Conservation (phyloP, 2,329 filamentous ascomycete species). For the Aschersonia sp. region DNA sequence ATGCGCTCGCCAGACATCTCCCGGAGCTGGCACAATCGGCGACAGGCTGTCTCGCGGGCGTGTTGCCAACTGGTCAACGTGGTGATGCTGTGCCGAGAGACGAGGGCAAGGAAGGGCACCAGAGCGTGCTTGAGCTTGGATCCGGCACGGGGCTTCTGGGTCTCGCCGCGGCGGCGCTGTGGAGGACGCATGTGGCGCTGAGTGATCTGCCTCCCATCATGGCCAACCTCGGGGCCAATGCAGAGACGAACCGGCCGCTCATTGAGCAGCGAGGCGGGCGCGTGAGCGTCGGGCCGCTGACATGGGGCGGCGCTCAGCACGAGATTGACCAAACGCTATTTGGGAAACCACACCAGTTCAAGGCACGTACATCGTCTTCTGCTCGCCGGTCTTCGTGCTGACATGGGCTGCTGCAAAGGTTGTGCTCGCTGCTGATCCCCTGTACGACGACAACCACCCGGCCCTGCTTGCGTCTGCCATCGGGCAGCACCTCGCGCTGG, state of each 20-base stretch:
- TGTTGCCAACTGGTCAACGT: too few species aligned
- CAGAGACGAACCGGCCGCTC: slow-evolving; percentile 43
- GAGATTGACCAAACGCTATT: slow-evolving; percentile 31
- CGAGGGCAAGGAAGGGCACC: neutral
- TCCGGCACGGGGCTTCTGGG: slow-evolving; percentile 87
- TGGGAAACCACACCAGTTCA: slow-evolving; percentile 32
- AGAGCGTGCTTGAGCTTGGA: slow-evolving; percentile 59
- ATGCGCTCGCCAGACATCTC: slow-evolving; percentile 66
- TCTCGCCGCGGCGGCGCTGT: slow-evolving; percentile 63
- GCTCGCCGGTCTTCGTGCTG: neutral
- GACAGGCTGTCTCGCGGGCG: too few species aligned
- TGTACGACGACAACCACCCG: slow-evolving; percentile 80
- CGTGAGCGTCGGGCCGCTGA: slow-evolving; percentile 51
- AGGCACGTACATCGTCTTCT: slow-evolving; percentile 16
- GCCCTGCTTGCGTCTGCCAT: slow-evolving; percentile 58
- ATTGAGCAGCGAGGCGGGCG: slow-evolving; percentile 40
- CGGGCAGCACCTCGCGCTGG: slow-evolving; percentile 45
- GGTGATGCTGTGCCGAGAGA: too few species aligned
- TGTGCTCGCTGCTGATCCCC: slow-evolving; percentile 70
- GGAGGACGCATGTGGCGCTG: slow-evolving; percentile 51
- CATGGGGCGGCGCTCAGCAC: slow-evolving; percentile 49
- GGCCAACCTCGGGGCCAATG: slow-evolving; percentile 65
- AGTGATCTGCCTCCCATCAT: slow-evolving; percentile 80
- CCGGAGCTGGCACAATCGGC: slow-evolving; percentile 20
- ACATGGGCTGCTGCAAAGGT: slow-evolving; percentile 27